Evolutionary conservation across 768 basidiomycete species (phyloP), one percentile per base, ranked within the genome.

Genomic region (Dictyophora rubrovolvata): DNA sequence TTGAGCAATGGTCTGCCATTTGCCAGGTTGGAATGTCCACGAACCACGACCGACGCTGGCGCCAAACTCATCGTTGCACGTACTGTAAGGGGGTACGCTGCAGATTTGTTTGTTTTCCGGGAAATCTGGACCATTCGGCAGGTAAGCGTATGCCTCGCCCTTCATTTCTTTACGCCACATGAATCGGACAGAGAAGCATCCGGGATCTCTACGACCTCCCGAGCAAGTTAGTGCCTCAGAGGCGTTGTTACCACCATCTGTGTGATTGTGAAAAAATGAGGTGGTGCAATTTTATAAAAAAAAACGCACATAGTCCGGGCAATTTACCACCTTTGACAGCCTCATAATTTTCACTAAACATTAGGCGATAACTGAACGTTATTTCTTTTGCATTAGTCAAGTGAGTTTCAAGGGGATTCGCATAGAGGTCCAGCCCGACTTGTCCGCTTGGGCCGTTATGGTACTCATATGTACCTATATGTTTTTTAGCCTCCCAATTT

Each of bases 291-390:
- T 0, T 17, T 17, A 42, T 12, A 10, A 59, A 53, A 23, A 71
- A 47, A 21, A n/a, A 51, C 56, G 34, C 8, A 58, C 56, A 90
- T 4, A 93, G 62, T 0, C 92, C 93, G 0, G 92, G 89, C 5
- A 94, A 68, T 70, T 96, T 94, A 7, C 93, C 93, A 5, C 80
- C 92, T 55, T 79, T 75, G 17, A 90, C 89, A 76, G 83, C 94
- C 55, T 85, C 76, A 63, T 91, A 94, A 61, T 82, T 79, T 0
- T 55, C 61, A 0, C 87, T 87, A 66, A 95, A 91, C 69, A 84
- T 92, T 10, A 90, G 82, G 67, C 81, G 83, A 68, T 92, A 94
- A 20, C 65, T 70, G 48, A 89, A 66, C 8, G 80, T 79, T 23
- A 85, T 82, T 61, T 76, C 85, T 21, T 60, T 63, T 8, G 83